Evolutionary conservation across 768 basidiomycete species (phyloP).

Genomic region (Amanita thiersii): DNA sequence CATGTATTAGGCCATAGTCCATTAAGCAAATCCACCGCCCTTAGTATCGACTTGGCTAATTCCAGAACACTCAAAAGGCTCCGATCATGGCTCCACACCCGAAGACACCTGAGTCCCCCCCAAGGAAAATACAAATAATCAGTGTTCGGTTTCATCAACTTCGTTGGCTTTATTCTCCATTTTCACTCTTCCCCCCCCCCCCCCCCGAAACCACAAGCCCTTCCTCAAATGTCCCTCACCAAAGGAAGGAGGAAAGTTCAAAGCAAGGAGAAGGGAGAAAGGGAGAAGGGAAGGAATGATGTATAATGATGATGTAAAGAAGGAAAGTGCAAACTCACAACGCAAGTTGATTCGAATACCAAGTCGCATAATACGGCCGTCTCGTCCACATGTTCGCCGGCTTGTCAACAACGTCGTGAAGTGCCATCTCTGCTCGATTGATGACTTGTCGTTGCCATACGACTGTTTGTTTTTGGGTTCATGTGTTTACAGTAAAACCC

Average conservation of each 20-base stretch:
- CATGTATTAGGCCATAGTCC: constrained; percentile 56
- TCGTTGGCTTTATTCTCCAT: no score
- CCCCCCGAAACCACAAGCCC: no score
- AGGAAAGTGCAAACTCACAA: constrained; percentile 32
- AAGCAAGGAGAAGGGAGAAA: not conserved
- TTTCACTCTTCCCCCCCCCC: no score
- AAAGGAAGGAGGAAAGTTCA: not conserved
- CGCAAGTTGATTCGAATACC: constrained; percentile 63
- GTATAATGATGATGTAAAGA: constrained; percentile 1
- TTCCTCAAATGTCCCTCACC: not conserved
- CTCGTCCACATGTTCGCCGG: constrained; percentile 44
- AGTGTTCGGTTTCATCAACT: no score
- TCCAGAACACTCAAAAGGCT: constrained; percentile 50
- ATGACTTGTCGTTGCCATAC: constrained; percentile 62
- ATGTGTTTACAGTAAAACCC: not conserved
- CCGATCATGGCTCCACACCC: constrained; percentile 58
- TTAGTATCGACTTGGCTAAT: constrained; percentile 56
- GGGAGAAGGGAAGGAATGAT: not conserved
- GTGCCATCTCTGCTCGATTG: constrained; percentile 50
- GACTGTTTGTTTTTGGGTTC: constrained; percentile 28
- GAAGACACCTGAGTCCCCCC: constrained; percentile 61
- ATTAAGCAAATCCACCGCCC: constrained; percentile 59
- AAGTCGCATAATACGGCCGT: constrained; percentile 61
- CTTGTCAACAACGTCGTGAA: constrained; percentile 40
- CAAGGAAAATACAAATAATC: no score